These are phyloP conservation scores for Fomitopsis schrenkii DNA, from an alignment of 1,284 basidiomycete genomes.

Conservation along the genomic window DNA sequence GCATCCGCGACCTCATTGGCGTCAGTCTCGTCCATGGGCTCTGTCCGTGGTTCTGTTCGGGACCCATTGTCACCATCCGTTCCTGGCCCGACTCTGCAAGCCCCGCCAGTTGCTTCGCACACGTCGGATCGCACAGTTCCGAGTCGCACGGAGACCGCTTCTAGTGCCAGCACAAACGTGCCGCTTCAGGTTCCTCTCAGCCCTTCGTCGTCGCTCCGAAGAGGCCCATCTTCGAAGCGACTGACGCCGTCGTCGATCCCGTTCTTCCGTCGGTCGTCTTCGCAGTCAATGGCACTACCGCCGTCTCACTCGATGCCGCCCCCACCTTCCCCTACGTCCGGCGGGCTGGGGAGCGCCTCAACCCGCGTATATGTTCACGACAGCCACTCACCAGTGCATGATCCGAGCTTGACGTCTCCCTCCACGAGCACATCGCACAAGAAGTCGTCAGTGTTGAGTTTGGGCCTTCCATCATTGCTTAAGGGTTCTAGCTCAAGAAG, in stretches of 20 bases:
- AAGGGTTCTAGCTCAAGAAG: slow-evolving; percentile 80
- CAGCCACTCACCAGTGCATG: slow-evolving; percentile 50
- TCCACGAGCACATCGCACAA: slow-evolving; percentile 59
- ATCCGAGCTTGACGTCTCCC: slow-evolving; percentile 43
- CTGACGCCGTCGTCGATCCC: slow-evolving; percentile 94
- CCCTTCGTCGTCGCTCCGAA: slow-evolving; percentile 61
- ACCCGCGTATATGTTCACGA: slow-evolving; percentile 29
- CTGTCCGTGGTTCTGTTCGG: slow-evolving; percentile 50
- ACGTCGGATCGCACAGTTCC: slow-evolving; percentile 56
- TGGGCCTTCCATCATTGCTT: slow-evolving; percentile 77
- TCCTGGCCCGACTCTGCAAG: slow-evolving; percentile 19
- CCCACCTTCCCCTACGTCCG: slow-evolving; percentile 50
- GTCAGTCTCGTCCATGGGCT: slow-evolving; percentile 70
- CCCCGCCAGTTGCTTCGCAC: slow-evolving; percentile 30
- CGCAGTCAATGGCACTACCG: slow-evolving; percentile 71
- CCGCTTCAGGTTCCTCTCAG: slow-evolving; percentile 59
- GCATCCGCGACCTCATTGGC: slow-evolving; percentile 66
- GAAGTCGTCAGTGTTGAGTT: slow-evolving; percentile 71
- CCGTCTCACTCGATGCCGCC: slow-evolving; percentile 21
- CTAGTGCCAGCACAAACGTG: slow-evolving; percentile 64
- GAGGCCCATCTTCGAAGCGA: slow-evolving; percentile 71
- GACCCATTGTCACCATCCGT: slow-evolving; percentile 27
- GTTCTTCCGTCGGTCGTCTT: slow-evolving; percentile 91
- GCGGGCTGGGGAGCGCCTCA: slow-evolving; percentile 36
- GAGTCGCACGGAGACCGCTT: slow-evolving; percentile 66